These are phyloP conservation scores for Botryotinia globosa DNA, from an alignment of 2,329 filamentous ascomycete species.

Conservation along the genomic window DNA sequence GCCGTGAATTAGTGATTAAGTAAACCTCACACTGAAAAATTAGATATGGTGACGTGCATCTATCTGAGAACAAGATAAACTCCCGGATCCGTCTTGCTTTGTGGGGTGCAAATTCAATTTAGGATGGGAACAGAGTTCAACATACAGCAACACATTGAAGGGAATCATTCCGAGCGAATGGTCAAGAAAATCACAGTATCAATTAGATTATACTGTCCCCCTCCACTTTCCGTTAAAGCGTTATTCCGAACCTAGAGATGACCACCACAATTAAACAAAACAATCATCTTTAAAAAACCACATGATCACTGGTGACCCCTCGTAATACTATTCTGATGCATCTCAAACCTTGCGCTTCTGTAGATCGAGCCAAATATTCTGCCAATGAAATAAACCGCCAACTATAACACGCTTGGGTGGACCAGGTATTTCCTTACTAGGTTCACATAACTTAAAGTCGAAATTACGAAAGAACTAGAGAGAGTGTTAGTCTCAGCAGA, in stretches of 20 bases:
- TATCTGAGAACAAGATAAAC: neutral
- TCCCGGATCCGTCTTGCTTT: neutral
- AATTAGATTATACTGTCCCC: neutral
- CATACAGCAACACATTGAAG: neutral
- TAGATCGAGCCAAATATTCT: slow-evolving; percentile 1
- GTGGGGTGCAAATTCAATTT: neutral
- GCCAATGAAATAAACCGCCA: slow-evolving; percentile 6
- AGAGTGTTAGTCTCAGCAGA: too few species aligned
- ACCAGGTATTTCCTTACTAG: slow-evolving; percentile 8
- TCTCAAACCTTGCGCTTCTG: neutral
- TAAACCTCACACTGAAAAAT: too few species aligned
- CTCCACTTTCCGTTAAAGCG: neutral
- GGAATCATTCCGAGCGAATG: neutral
- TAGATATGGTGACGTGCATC: neutral
- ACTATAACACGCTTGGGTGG: neutral
- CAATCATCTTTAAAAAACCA: too few species aligned
- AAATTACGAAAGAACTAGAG: neutral
- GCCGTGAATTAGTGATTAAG: neutral
- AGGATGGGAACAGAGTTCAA: neutral
- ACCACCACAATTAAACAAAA: neutral
- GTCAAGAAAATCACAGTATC: neutral
- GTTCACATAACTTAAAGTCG: neutral
- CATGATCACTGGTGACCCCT: neutral
- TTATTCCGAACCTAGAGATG: neutral
- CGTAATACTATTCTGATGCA: neutral